Evolutionary conservation across 495 filamentous ascomycete species (phyloP).

Genomic region (Thermothielavioides terrestris): DNA sequence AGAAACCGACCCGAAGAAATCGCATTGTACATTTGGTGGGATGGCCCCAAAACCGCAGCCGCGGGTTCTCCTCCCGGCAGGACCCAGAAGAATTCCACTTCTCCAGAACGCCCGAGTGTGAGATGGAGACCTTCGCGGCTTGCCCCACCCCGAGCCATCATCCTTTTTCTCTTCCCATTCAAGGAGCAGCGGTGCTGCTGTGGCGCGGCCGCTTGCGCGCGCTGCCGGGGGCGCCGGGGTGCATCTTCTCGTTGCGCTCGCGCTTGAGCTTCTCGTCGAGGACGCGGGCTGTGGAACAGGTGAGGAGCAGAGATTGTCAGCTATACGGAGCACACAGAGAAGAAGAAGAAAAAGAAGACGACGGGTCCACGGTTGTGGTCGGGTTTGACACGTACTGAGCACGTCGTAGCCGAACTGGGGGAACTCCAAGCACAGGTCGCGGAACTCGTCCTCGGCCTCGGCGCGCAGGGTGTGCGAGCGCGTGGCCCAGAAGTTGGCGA

Average conservation of each 20-base stretch:
- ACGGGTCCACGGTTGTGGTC: no score
- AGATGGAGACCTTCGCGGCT: neutral
- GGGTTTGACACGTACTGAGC: no score
- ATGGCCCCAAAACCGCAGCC: neutral
- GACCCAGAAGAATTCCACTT: no score
- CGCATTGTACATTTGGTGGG: neutral
- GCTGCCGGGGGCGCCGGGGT: slow-evolving; percentile 34
- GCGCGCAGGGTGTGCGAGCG: slow-evolving; percentile 70
- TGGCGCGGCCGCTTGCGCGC: slow-evolving; percentile 44
- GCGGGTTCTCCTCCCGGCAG: no score
- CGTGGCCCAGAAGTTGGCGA: slow-evolving; percentile 85
- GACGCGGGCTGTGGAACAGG: slow-evolving; percentile 42
- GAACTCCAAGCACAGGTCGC: slow-evolving; percentile 72
- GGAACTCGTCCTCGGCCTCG: slow-evolving; percentile 76
- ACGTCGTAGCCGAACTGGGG: slow-evolving; percentile 90
- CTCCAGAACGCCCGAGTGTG: no score
- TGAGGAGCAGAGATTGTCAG: no score
- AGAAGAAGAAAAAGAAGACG: neutral
- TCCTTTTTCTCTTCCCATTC: neutral
- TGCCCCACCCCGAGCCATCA: no score
- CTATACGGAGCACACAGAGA: no score
- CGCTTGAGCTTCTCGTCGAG: slow-evolving; percentile 53
- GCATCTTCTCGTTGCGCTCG: slow-evolving; percentile 45
- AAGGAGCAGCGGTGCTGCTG: slow-evolving; percentile 27
- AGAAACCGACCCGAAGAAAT: neutral